Conservation (phyloP, 2,329 filamentous ascomycete species). For the Pseudonectria buxi region DNA sequence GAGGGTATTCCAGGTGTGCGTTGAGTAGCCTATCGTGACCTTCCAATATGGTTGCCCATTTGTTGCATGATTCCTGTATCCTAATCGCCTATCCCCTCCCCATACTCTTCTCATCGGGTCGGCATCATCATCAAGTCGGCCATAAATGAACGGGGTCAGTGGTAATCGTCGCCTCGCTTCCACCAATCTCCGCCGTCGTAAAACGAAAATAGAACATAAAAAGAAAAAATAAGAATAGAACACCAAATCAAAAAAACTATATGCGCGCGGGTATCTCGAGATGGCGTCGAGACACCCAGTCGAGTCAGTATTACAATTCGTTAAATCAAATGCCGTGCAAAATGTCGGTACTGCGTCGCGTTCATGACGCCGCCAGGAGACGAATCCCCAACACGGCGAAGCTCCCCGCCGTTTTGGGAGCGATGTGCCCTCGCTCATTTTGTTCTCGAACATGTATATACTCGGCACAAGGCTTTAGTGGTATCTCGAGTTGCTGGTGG, state of each 20-base stretch:
- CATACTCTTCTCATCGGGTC: conserved; percentile 31
- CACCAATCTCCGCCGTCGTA: conserved; percentile 14
- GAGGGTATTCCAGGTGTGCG: conserved; percentile 24
- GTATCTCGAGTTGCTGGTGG: conserved; percentile 30
- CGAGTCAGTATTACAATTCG: conserved; percentile 32
- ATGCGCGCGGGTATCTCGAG: conserved; percentile 17
- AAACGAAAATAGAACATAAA: conserved; percentile 4
- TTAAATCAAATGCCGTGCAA: conserved; percentile 28
- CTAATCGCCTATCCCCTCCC: conserved; percentile 28
- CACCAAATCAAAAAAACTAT: conserved; percentile 19
- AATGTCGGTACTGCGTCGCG: conserved; percentile 19
- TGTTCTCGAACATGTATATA: conserved; percentile 5
- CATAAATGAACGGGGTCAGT: conserved; percentile 8
- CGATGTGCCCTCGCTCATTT: no score
- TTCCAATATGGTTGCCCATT: conserved; percentile 36
- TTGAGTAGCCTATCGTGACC: conserved; percentile 25
- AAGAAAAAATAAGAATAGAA: no score
- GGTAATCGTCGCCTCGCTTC: conserved; percentile 7
- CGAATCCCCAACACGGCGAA: no score
- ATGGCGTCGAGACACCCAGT: conserved; percentile 12
- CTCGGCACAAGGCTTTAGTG: conserved; percentile 20
- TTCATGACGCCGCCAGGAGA: conserved; percentile 8
- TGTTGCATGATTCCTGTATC: conserved; percentile 34
- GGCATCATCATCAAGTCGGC: conserved; percentile 32
- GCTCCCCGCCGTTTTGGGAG: no score